These are phyloP conservation scores for Vairimorpha apis DNA, from an alignment of 371 early-diverging fungal genomes.

Conservation along the genomic window DNA sequence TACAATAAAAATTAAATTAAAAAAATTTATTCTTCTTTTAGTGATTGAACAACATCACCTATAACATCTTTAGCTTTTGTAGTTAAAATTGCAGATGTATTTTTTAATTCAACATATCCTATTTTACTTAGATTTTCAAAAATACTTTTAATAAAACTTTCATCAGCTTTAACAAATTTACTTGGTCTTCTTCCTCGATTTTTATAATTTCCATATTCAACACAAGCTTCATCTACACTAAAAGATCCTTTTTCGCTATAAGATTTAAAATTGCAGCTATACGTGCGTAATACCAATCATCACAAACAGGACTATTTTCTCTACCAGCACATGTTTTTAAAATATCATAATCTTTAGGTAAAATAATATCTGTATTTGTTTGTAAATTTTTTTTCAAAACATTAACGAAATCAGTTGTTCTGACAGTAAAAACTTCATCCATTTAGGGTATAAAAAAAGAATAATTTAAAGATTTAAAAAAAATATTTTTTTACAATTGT, in stretches of 20 bases:
- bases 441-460: conserved; percentile 28
- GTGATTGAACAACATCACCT: conserved; percentile 37
- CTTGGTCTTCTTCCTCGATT: conserved; percentile 54
- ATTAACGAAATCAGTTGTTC: conserved; percentile 51
- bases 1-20: too few species aligned
- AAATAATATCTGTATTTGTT: conserved; percentile 47
- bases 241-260: conserved; percentile 26
- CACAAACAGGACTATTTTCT: conserved; percentile 56
- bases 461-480: too few species aligned
- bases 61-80: conserved; percentile 35
- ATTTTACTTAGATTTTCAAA: conserved; percentile 47
- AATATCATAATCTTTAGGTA: conserved; percentile 52
- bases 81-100: conserved; percentile 32
- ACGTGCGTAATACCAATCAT: conserved; percentile 60
- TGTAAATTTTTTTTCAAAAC: conserved; percentile 48
- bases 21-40: conserved; percentile 35
- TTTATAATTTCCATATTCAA: conserved; percentile 35
- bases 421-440: conserved; percentile 57
- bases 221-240: conserved; percentile 26
- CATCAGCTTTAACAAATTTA: conserved; percentile 36
- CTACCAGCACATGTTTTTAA: conserved; percentile 62
- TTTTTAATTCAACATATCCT: conserved; percentile 47
- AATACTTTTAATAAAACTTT: conserved; percentile 16
- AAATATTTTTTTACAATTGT: too few species aligned
- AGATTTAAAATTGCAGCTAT: conserved; percentile 59